A percentile compares a stretch with the other conserved stretches of the same genome.
Evolutionary conservation across 202 grass and related monocot species (phyloP).

Genomic region (Schoenoplectus tabernaemontani): DNA sequence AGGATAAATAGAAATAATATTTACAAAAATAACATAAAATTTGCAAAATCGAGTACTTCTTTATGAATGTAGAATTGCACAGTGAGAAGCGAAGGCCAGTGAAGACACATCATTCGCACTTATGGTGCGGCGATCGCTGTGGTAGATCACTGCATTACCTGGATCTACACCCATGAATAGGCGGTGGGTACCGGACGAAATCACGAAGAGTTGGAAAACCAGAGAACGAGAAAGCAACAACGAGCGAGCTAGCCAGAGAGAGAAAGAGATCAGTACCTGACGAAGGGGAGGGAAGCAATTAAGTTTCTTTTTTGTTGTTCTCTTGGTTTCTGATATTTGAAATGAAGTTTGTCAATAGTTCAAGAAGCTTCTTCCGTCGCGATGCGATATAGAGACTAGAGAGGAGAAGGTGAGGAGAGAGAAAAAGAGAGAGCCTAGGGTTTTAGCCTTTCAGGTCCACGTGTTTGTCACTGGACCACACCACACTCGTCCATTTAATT

Average conservation of each 20-base stretch:
- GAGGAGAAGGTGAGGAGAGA: background rate
- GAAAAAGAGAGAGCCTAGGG: background rate
- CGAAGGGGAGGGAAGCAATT: background rate
- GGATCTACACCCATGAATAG: background rate
- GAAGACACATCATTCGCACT: background rate
- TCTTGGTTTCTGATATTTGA: background rate
- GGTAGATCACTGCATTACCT: conserved; percentile 9
- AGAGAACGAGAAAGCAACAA: background rate
- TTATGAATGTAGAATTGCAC: background rate
- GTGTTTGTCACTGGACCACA: background rate
- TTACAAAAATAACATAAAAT: background rate
- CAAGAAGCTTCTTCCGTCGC: background rate
- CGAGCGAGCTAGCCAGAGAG: background rate
- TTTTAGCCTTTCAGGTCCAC: background rate
- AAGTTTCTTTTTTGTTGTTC: background rate
- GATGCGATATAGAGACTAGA: background rate
- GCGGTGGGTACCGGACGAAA: background rate
- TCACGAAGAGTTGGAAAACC: background rate
- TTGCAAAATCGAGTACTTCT: background rate
- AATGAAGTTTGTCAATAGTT: background rate
- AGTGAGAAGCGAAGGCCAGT: background rate
- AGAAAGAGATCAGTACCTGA: background rate
- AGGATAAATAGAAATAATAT: background rate
- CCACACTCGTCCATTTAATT: background rate
- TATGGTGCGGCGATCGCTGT: background rate